Evolutionary conservation across 73 alveolate species (phyloP).

Genomic region (Tetrahymena thermophila): DNA sequence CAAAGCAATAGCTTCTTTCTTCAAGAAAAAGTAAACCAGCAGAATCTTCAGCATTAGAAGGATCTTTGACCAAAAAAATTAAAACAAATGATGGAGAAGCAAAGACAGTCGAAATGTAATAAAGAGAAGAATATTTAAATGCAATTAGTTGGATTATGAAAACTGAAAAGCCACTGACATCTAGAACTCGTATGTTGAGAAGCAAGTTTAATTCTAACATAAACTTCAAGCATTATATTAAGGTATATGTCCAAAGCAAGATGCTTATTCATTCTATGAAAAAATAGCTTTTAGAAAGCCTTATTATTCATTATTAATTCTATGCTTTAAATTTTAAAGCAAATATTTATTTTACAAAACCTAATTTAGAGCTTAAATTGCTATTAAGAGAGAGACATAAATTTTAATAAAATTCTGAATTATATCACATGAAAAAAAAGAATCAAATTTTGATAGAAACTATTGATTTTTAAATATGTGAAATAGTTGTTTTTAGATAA

Average conservation of each 20-base stretch:
- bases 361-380: too few relatives aligned
- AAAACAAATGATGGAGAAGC: conserved; percentile 44
- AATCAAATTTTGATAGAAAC: neutral
- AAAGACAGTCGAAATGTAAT: conserved; percentile 45
- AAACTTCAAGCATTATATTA: conserved; percentile 51
- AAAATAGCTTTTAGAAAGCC: too few relatives aligned
- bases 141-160: conserved; percentile 44
- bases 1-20: conserved; percentile 43
- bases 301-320: too few relatives aligned
- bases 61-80: neutral
- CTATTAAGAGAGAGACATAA: neutral
- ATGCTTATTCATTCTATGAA: too few relatives aligned
- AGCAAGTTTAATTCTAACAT: conserved; percentile 54
- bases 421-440: neutral
- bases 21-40: conserved; percentile 43
- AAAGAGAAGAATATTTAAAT: conserved; percentile 31
- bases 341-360: too few relatives aligned
- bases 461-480: neutral
- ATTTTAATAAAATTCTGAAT: neutral
- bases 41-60: conserved; percentile 31
- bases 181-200: conserved; percentile 54
- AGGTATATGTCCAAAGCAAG: conserved; percentile 17
- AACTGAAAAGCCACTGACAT: conserved; percentile 40
- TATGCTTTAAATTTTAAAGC: neutral
- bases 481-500: too few relatives aligned